Evolutionary conservation across 2,329 filamentous ascomycete genomes (phyloP).

Genomic region (Beauveria sp.): DNA sequence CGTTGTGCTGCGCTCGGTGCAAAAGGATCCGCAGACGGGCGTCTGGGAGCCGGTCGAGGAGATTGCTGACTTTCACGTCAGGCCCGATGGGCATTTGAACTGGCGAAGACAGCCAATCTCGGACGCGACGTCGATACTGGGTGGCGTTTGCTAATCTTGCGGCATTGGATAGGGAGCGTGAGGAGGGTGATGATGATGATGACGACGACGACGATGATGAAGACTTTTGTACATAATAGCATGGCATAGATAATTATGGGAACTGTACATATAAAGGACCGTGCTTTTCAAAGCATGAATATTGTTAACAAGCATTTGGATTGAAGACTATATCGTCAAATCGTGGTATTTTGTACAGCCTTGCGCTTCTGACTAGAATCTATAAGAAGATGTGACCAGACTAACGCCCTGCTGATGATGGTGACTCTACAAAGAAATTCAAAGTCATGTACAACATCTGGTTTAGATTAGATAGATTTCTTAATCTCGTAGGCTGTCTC

Average conservation of each 20-base stretch:
- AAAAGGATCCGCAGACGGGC: conserved; percentile 23
- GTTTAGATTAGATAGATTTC: too few species aligned
- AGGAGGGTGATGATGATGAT: neutral
- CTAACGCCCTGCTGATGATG: too few species aligned
- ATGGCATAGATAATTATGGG: neutral
- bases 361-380: too few species aligned
- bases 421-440: too few species aligned
- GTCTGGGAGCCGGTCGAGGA: conserved; percentile 33
- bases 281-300: too few species aligned
- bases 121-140: conserved; percentile 23
- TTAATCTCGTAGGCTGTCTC: too few species aligned
- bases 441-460: too few species aligned
- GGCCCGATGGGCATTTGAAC: conserved; percentile 22
- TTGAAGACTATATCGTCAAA: too few species aligned
- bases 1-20: conserved; percentile 29
- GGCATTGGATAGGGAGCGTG: neutral
- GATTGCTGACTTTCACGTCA: conserved; percentile 24
- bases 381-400: too few species aligned
- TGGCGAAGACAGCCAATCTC: conserved; percentile 31
- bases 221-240: neutral
- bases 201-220: neutral
- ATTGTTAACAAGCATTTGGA: too few species aligned
- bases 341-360: too few species aligned
- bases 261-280: neutral
- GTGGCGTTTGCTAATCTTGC: conserved; percentile 18